Evolutionary conservation across 2,329 filamentous ascomycete species (phyloP).

Genomic region (Colletotrichum eleusines): DNA sequence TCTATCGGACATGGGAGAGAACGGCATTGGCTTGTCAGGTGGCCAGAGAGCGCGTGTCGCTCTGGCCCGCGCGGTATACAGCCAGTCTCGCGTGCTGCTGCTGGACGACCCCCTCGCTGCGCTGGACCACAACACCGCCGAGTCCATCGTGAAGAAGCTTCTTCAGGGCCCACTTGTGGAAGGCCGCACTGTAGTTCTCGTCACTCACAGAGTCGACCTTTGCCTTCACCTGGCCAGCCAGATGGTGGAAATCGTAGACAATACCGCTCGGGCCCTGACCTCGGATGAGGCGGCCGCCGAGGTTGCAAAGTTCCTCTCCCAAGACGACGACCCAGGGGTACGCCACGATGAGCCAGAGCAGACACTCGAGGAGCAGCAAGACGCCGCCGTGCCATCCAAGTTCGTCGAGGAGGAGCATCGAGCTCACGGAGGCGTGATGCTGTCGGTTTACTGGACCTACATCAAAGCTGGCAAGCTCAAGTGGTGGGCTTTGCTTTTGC

Average conservation of each 20-base stretch:
- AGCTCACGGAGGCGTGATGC: constrained; percentile 79
- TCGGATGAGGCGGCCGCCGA: constrained; percentile 56
- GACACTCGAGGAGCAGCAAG: constrained; percentile 52
- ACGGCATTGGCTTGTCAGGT: constrained; percentile 72
- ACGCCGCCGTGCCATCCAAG: constrained; percentile 73
- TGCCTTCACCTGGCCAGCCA: constrained; percentile 80
- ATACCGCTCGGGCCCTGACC: constrained; percentile 64
- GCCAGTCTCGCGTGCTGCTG: constrained; percentile 66
- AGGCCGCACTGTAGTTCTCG: constrained; percentile 79
- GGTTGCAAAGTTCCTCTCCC: constrained; percentile 45
- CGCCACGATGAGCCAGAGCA: constrained; percentile 50
- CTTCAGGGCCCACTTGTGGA: constrained; percentile 71
- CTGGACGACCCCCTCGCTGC: constrained; percentile 74
- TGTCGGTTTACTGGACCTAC: constrained; percentile 85
- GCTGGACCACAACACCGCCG: constrained; percentile 72
- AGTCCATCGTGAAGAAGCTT: constrained; percentile 70
- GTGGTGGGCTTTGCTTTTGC: constrained; percentile 77
- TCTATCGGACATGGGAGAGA: constrained; percentile 70
- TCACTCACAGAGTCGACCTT: constrained; percentile 84
- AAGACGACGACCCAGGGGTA: constrained; percentile 44
- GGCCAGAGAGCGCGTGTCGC: constrained; percentile 74
- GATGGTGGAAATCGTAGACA: constrained; percentile 76
- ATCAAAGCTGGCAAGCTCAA: constrained; percentile 82
- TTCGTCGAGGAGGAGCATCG: constrained; percentile 85
- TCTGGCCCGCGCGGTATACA: constrained; percentile 73